Evolutionary conservation across 306 rosid genomes (phyloP), one percentile per base, ranked within the genome.

Genomic region (Cucurbita maxima): DNA sequence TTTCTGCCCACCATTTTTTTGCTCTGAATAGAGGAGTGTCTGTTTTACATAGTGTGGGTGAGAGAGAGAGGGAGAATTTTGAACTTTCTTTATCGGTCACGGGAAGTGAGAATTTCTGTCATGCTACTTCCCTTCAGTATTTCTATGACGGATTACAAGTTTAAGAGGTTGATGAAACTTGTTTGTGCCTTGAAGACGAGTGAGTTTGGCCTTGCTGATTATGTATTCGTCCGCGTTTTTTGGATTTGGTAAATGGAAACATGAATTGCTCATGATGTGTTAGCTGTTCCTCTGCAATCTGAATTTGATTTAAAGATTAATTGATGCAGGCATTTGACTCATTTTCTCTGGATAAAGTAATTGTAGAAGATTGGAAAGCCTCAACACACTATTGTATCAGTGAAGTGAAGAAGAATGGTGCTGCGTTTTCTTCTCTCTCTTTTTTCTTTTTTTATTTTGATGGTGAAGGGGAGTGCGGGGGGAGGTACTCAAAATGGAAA

Each of bases 241-340:
- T 44, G 38, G 38, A 66, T 43, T 41, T n/a, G 36, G 52, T 66
- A 18, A n/a, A 66, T n/a, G 16, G 67, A 36, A 64, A 18, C 36
- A 38, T 40, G n/a, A 41, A 18, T 45, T 67, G 10, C 10, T 22
- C n/a, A 5, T 12, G 56, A n/a, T 10, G 18, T 43, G 55, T 25
- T 13, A 20, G 55, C 11, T 22, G 18, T 45, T 22, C 73, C 22
- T 67, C 22, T 22, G 20, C 40, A 45, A 67, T 45, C 54, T 45
- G 53, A 44, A 19, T 67, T 45, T 45, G 73, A 67, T 67, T 19
- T 12, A 20, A 11, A 19, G 20, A 5, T 45, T 22, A 20, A 20
- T 67, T 77, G 43, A 6, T 72, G 79, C 89, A 87, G 90, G 78
- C 76, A 30, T 52, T 72, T 54, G 78, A n/a, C 66, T 55, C 47